A percentile compares a stretch with the other conserved stretches of the same genome.
phyloP scores from a whole-genome alignment of 768 basidiomycete genomes.

The Tremella mesenterica region DNA sequence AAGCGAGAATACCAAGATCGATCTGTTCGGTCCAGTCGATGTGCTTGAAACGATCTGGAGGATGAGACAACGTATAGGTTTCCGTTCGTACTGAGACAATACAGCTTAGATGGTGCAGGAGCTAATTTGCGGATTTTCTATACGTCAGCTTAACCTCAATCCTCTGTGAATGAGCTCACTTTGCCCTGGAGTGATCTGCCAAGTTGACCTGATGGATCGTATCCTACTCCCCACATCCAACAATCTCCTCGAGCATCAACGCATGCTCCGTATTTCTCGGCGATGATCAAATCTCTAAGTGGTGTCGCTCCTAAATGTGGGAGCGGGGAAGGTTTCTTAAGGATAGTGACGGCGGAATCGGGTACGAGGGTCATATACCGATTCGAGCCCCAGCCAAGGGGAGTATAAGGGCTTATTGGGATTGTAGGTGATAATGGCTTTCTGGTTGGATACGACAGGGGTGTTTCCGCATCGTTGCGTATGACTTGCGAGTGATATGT shows the following conservation, averaged over 20 bases:
- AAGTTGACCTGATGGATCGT: constrained; percentile 26
- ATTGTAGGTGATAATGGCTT: not conserved
- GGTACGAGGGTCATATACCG: constrained; percentile 27
- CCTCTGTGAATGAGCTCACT: constrained; percentile 16
- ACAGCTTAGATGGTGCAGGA: constrained; percentile 49
- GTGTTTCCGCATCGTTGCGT: not conserved
- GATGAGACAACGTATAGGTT: constrained; percentile 63
- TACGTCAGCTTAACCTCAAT: not conserved
- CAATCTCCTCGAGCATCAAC: constrained; percentile 43
- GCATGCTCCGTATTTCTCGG: constrained; percentile 41
- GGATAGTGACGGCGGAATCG: constrained; percentile 11
- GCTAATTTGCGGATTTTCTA: constrained; percentile 61
- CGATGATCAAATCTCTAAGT: constrained; percentile 36
- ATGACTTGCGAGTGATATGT: constrained; percentile 10
- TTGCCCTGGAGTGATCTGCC: constrained; percentile 37
- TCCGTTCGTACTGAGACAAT: constrained; percentile 70
- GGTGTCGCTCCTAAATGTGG: constrained; percentile 36
- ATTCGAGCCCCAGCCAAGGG: constrained; percentile 41
- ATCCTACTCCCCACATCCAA: constrained; percentile 44
- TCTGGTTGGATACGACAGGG: not conserved
- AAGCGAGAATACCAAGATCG: constrained; percentile 53
- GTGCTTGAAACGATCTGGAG: constrained; percentile 50
- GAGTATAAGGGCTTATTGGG: constrained; percentile 22
- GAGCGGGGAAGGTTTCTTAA: constrained; percentile 33
- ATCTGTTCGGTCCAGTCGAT: constrained; percentile 45